Evolutionary conservation across 108 stramenopile species (phyloP).

Genomic region (Conticribra guillardii): DNA sequence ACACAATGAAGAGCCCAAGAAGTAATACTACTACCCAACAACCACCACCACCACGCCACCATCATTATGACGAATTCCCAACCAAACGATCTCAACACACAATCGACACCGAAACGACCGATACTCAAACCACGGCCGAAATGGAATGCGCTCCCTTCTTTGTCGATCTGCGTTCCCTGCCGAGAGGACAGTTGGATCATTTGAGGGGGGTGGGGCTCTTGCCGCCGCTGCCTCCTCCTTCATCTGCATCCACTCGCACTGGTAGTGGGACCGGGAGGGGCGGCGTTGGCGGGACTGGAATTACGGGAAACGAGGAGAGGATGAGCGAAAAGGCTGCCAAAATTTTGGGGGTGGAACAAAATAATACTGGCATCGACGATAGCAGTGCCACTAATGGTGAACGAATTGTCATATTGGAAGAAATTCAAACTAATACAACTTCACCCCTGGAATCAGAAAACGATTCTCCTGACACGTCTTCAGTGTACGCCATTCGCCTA

Average conservation of each 20-base stretch:
- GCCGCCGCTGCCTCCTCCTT: conserved; percentile 7
- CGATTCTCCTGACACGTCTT: not conserved
- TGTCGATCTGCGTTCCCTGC: conserved; percentile 60
- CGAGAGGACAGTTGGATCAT: conserved; percentile 54
- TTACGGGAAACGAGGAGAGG: conserved; percentile 1
- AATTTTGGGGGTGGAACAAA: not conserved
- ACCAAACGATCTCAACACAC: not conserved
- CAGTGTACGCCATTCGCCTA: conserved; percentile 46
- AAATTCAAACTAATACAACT: not conserved
- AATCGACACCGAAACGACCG: conserved; percentile 45
- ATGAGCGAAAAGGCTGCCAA: not conserved
- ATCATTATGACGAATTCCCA: no score
- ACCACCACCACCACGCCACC: no score
- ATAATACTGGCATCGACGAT: conserved; percentile 5
- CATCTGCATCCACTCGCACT: no score
- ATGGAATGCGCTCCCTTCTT: conserved; percentile 78
- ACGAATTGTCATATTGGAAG: not conserved
- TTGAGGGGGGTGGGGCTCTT: conserved; percentile 69
- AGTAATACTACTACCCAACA: no score
- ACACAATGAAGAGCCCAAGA: no score
- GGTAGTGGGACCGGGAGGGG: not conserved
- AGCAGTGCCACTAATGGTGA: no score
- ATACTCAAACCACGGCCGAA: conserved; percentile 71
- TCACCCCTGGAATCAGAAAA: not conserved
- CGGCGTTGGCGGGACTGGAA: conserved; percentile 3